Conservation (phyloP, 2,329 filamentous ascomycete species). For the Fusarium scirpi region DNA sequence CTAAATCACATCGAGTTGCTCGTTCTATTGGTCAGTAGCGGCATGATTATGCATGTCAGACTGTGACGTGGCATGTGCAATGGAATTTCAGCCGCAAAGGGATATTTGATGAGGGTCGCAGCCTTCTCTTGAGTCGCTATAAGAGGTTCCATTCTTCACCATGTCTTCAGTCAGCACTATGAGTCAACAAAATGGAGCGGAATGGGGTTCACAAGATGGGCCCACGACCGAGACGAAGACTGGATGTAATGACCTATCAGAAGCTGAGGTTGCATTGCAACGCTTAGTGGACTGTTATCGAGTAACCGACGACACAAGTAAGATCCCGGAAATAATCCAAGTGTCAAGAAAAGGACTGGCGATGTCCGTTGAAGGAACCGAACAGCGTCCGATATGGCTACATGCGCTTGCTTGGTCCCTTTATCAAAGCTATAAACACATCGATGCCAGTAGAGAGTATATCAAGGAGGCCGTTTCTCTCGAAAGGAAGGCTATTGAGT, state of each 20-base stretch:
- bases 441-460: rapidly evolving
- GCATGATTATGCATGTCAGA: no score
- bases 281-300: not conserved
- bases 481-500: not conserved
- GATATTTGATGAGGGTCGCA: no score
- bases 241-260: not conserved
- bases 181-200: no score
- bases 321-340: not conserved
- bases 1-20: no score
- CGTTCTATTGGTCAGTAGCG: no score
- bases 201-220: not conserved
- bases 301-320: no score
- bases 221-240: not conserved
- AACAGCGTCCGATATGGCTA: not conserved
- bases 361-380: not conserved
- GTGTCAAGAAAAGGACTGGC: not conserved
- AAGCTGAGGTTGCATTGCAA: not conserved
- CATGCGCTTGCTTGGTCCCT: not conserved
- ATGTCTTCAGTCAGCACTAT: no score
- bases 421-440: not conserved
- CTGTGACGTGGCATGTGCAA: no score
- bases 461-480: not conserved
- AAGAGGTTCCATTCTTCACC: no score
- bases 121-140: no score
- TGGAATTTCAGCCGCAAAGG: no score